These are phyloP conservation scores for Melaleuca alternifolia DNA, from an alignment of 345 rosid genomes.

Conservation along the genomic window DNA sequence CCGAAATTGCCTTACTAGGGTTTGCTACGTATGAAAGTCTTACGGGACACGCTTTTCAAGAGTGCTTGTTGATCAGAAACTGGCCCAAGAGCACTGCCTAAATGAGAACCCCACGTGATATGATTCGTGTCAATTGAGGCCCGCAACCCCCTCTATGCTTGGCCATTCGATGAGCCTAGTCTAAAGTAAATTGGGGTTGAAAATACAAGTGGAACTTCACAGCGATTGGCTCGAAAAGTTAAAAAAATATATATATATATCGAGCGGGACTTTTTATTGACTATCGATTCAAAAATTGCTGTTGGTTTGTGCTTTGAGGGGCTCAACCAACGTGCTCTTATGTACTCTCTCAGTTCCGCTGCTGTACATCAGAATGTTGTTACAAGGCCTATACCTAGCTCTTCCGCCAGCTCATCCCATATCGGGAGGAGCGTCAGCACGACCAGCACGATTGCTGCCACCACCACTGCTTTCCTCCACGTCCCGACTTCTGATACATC, in stretches of 20 bases:
- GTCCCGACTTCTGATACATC: conserved; percentile 91
- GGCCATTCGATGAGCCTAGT: neutral
- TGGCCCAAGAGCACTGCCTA: neutral
- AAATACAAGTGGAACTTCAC: neutral
- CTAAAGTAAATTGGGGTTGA: neutral
- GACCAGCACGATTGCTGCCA: conserved; percentile 40
- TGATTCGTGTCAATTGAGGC: neutral
- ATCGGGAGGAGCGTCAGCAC: conserved; percentile 73
- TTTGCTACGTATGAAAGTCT: too few species aligned
- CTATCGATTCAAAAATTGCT: neutral
- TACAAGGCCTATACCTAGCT: conserved; percentile 86
- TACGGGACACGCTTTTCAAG: too few species aligned
- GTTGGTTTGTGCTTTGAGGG: neutral
- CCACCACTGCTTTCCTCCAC: conserved; percentile 72
- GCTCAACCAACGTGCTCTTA: neutral
- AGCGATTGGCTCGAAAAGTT: neutral
- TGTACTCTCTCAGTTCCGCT: neutral
- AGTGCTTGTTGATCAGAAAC: too few species aligned
- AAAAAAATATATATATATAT: neutral
- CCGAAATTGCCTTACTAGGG: too few species aligned
- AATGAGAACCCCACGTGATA: neutral
- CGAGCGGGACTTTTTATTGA: neutral
- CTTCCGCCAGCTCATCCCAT: conserved; percentile 94
- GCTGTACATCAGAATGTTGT: conserved; percentile 35
- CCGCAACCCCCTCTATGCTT: neutral